Evolutionary conservation across 2,329 filamentous ascomycete genomes (phyloP), one percentile per base, ranked within the genome.

Genomic region (Sphaerulina musiva): DNA sequence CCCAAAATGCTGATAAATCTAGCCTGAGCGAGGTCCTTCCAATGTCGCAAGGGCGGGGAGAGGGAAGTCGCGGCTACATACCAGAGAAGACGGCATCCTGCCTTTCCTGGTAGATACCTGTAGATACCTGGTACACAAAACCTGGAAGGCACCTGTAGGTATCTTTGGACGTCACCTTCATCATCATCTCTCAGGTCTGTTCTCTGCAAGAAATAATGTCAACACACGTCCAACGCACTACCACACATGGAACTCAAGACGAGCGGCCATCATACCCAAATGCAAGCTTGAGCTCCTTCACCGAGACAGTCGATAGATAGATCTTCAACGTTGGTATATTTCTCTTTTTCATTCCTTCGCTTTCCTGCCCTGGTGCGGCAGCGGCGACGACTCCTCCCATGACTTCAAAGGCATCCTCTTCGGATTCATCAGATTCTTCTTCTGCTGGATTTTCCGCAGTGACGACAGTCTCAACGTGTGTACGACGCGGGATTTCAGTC

Each of bases 261-360:
- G 34, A 36, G 34, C 34, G 20, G 32, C 57, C 65, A 58, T 17
- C 14, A 1, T 55, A 70, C 68, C 74, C 78, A 23, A 70, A 71
- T 41, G 72, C 74, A 31, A 66, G 72, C 58, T 74, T 80, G 46
- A 88, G 67, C 59, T 82, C 79, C 14, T 78, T 76, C 34, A 87
- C 69, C 10, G 79, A 70, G 11, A 69, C 69, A 26, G 72, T 68
- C 0, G 82, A 81, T 12, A 88, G 66, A 59, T 85, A 83, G 20
- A 85, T 71, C 57, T 78, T 80, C 74, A 88, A 72, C 40, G 81
- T 76, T 12, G 79, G 79, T 49, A 77, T 69, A 20, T 69, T 73
- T 56, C 74, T 73, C 57, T 74, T 67, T 29, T 76, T 76, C 60
- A 77, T 67, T 79, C 58, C 76, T 73, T 66, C 6, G 26, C 26